phyloP scores from a whole-genome alignment of 352 stramenopile genomes.

The Phytopythium litorale region DNA sequence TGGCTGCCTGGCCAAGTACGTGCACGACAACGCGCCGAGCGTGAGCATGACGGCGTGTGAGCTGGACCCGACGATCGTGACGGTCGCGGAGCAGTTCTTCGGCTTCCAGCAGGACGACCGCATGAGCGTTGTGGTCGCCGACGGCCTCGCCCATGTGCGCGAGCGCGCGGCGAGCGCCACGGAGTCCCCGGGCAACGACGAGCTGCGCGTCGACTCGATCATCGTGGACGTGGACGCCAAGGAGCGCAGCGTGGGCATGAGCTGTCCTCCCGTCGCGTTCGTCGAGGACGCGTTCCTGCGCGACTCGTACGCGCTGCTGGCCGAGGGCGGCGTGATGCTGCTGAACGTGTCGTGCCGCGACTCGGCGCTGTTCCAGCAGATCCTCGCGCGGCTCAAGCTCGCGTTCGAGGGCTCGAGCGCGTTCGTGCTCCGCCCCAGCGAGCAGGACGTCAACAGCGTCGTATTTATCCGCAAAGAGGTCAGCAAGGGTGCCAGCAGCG shows the following conservation, averaged over 20 bases:
- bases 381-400: conserved; percentile 32
- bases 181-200: conserved; percentile 7
- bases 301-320: conserved; percentile 29
- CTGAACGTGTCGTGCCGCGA: conserved; percentile 64
- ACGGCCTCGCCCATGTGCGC: conserved; percentile 43
- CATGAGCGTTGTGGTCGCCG: conserved; percentile 38
- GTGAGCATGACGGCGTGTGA: conserved; percentile 61
- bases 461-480: conserved; percentile 46
- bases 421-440: conserved; percentile 28
- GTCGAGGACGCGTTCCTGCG: conserved; percentile 43
- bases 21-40: conserved; percentile 48
- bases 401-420: conserved; percentile 27
- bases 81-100: conserved; percentile 63
- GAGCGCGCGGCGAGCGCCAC: conserved; percentile 18
- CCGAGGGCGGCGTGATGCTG: conserved; percentile 39
- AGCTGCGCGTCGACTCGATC: conserved; percentile 42
- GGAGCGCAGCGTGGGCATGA: conserved; percentile 59
- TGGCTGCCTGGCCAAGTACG: conserved; percentile 59
- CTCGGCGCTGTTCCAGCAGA: conserved; percentile 44
- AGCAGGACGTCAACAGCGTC: conserved; percentile 65
- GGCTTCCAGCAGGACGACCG: conserved; percentile 48
- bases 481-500: conserved; percentile 10
- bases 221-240: conserved; percentile 81
- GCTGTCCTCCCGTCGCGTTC: conserved; percentile 62
- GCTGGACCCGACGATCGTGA: conserved; percentile 56